Percentiles rank a stretch among this genome's conserved stretches.
These are phyloP conservation scores for Neospora caninum DNA, from an alignment of 169 alveolate species.

Conservation along the genomic window DNA sequence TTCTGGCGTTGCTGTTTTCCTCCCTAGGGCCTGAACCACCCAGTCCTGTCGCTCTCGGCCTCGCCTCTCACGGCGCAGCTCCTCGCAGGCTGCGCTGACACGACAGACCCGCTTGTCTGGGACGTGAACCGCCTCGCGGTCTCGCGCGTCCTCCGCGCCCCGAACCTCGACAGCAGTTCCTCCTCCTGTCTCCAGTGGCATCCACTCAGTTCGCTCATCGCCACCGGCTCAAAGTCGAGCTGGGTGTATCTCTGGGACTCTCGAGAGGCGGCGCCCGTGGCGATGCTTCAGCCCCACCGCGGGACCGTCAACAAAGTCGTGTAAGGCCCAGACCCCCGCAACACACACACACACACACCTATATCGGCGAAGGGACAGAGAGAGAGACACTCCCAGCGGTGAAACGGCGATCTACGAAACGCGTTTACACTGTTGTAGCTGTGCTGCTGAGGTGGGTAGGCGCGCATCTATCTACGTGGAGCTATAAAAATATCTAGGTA, in stretches of 20 bases:
- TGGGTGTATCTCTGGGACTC: slow-evolving; percentile 89
- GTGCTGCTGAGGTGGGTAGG: too few relatives aligned
- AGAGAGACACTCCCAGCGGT: too few relatives aligned
- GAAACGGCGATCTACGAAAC: too few relatives aligned
- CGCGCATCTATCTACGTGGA: background rate
- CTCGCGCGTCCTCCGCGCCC: slow-evolving; percentile 73
- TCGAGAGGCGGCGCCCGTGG: slow-evolving; percentile 78
- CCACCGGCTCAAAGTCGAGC: slow-evolving; percentile 85
- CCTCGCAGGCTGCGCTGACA: slow-evolving; percentile 80
- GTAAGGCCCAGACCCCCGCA: background rate
- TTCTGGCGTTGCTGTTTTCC: slow-evolving; percentile 25
- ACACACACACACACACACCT: background rate
- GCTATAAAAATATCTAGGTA: background rate
- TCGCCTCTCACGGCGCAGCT: slow-evolving; percentile 79
- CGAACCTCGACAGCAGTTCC: slow-evolving; percentile 78
- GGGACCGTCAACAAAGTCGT: slow-evolving; percentile 75
- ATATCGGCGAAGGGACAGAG: too few relatives aligned
- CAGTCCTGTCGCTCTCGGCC: slow-evolving; percentile 77
- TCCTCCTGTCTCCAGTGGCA: slow-evolving; percentile 87
- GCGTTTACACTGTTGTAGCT: too few relatives aligned
- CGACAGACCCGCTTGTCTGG: slow-evolving; percentile 82
- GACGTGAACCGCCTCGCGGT: slow-evolving; percentile 70
- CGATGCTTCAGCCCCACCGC: slow-evolving; percentile 86
- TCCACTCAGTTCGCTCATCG: slow-evolving; percentile 82
- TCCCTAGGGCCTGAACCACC: slow-evolving; percentile 71